A percentile compares a stretch with the other conserved stretches of the same genome.
Evolutionary conservation across 257 asterid genomes (phyloP).

Genomic region (Thymus mandschuricus): DNA sequence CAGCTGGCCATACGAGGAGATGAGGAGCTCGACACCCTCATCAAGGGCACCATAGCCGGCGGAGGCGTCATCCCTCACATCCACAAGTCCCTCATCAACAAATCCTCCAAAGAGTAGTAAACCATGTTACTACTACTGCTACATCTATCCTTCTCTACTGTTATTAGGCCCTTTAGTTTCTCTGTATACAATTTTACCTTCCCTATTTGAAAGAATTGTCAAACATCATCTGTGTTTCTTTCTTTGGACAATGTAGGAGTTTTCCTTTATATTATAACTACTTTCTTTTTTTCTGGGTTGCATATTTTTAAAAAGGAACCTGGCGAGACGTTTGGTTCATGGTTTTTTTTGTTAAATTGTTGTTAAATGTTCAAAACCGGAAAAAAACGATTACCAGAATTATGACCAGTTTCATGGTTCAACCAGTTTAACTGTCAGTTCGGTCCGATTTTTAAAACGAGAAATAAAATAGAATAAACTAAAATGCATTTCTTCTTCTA

Average conservation of each 20-base stretch:
- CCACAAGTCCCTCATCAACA: slow-evolving; percentile 59
- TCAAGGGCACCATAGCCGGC: slow-evolving; percentile 61
- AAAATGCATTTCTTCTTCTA: too few relatives aligned
- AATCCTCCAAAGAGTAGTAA: slow-evolving; percentile 50
- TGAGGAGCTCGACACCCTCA: slow-evolving; percentile 54
- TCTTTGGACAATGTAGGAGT: not conserved
- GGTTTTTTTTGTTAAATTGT: too few relatives aligned
- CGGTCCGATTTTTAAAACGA: too few relatives aligned
- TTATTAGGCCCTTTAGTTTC: slow-evolving; percentile 7
- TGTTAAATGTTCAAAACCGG: too few relatives aligned
- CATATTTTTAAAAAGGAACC: too few relatives aligned
- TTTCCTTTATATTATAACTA: not conserved
- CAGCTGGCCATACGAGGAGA: slow-evolving; percentile 63
- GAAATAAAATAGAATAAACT: too few relatives aligned
- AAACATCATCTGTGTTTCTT: slow-evolving; percentile 2
- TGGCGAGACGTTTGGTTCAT: too few relatives aligned
- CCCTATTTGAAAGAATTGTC: slow-evolving; percentile 17
- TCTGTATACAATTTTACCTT: slow-evolving; percentile 23
- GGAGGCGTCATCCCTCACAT: slow-evolving; percentile 63
- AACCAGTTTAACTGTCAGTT: too few relatives aligned
- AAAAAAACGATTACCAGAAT: too few relatives aligned
- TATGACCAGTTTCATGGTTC: too few relatives aligned
- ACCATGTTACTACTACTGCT: not conserved
- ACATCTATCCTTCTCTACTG: not conserved
- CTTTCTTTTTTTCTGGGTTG: too few relatives aligned